Evolutionary conservation across 345 rosid species (phyloP), one percentile per base, ranked within the genome.

Genomic region (Excoecaria cochinchinensis): DNA sequence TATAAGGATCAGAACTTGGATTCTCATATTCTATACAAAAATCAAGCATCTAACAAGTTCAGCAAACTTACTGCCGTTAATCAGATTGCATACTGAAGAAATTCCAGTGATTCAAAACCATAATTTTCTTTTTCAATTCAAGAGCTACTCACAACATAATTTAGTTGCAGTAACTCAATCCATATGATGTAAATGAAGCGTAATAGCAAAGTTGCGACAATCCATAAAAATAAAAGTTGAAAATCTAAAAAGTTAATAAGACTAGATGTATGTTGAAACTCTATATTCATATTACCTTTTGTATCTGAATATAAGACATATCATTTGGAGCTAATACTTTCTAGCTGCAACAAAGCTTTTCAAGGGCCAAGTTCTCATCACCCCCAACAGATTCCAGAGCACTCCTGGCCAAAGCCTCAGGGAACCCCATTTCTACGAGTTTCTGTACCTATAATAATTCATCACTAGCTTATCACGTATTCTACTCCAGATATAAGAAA

Each of bases 361-460:
- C 99, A 73, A 96, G 92, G 3, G 98, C 99, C 87, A 86, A 39
- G 82, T 93, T 96, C 87, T 96, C 99, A 84, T 96, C 99, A n/a
- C 97, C 97, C 44, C 94, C 93, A 52, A 86, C 90, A 74, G 91
- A 85, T 67, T 92, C 94, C 70, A 93, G 84, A 5, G 97, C 83
- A 81, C 82, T 90, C 91, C 95, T 93, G 73, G 86, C 98, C 77
- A 82, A 74, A 71, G 89, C 72, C 51, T 90, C 97, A 4, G 90
- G 88, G 75, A 96, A 96, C 22, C 99, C 99, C 99, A 96, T 96
- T 85, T 96, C 98, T 76, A 89, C 87, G 0, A 96, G 97, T 80
- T 84, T 91, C 79, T 86, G 92, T 17, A 93, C 97, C 97, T 93
- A 86, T 12, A 58, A 65, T 57, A 74, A 48, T 64, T 67, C 76